Evolutionary conservation across 768 basidiomycete genomes (phyloP).

Genomic region (Naganishia vishniacii): DNA sequence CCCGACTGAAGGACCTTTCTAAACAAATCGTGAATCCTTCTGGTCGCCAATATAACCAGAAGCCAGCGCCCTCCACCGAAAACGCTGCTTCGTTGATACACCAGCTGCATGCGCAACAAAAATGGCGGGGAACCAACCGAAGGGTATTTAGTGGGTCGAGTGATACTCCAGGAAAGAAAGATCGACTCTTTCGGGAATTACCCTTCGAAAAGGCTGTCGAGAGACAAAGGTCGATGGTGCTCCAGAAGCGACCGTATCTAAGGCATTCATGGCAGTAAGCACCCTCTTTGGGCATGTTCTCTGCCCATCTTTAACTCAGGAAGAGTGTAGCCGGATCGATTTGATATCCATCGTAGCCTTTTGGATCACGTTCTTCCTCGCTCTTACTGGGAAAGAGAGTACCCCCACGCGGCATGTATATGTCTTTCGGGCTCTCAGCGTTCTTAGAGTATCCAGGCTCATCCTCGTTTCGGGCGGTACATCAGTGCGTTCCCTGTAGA

Average conservation of each 20-base stretch:
- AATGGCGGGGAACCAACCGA: slow-evolving; percentile 11
- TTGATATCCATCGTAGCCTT: slow-evolving; percentile 76
- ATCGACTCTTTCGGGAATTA: slow-evolving; percentile 32
- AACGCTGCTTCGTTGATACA: neutral
- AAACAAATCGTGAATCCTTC: neutral
- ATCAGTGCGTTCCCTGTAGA: slow-evolving; percentile 57
- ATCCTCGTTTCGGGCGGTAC: slow-evolving; percentile 87
- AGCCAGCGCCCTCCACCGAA: neutral
- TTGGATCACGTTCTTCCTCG: slow-evolving; percentile 75
- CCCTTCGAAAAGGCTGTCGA: slow-evolving; percentile 51
- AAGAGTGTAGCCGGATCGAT: slow-evolving; percentile 63
- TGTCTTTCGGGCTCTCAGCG: slow-evolving; percentile 80
- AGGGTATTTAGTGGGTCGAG: slow-evolving; percentile 51
- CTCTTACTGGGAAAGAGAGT: slow-evolving; percentile 63
- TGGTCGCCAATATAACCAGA: neutral
- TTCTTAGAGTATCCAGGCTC: slow-evolving; percentile 72
- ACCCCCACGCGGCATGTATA: slow-evolving; percentile 65
- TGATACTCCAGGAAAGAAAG: slow-evolving; percentile 12
- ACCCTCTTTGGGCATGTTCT: too few species aligned
- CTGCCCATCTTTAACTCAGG: neutral
- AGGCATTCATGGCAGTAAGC: slow-evolving; percentile 71
- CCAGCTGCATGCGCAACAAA: slow-evolving; percentile 22
- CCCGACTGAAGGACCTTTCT: neutral
- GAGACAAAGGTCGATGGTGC: slow-evolving; percentile 40
- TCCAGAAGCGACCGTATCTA: slow-evolving; percentile 66